Evolutionary conservation across 2,329 filamentous ascomycete species (phyloP).

Genomic region (Metarhizium guizhouense): DNA sequence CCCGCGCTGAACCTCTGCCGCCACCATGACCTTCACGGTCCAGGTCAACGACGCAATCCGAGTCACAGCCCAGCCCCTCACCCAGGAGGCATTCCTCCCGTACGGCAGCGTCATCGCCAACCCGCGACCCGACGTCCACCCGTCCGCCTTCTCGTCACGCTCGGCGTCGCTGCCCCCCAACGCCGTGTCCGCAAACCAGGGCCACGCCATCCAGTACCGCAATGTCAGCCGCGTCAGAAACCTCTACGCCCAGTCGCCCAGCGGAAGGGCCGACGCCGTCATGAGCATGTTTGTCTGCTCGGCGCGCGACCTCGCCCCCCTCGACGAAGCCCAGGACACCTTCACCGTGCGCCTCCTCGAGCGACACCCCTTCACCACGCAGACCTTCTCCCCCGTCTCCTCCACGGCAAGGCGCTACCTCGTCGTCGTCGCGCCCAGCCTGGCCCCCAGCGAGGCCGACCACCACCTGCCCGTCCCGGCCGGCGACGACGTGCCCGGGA

Average conservation of each 20-base stretch:
- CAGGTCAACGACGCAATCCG: constrained; percentile 14
- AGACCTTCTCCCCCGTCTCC: constrained; percentile 79
- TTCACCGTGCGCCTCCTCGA: constrained; percentile 70
- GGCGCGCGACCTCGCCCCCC: constrained; percentile 18
- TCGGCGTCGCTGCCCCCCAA: constrained; percentile 30
- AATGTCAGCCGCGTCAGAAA: constrained; percentile 67
- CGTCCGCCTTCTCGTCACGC: constrained; percentile 35
- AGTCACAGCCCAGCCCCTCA: constrained; percentile 57
- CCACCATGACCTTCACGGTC: constrained; percentile 17
- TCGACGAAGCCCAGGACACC: constrained; percentile 6
- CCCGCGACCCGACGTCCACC: constrained; percentile 49
- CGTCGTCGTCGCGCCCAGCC: constrained; percentile 78
- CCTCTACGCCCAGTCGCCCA: constrained; percentile 59
- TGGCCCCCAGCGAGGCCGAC: constrained; percentile 33
- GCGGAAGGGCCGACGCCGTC: constrained; percentile 43
- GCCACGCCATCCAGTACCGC: constrained; percentile 77
- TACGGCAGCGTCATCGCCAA: constrained; percentile 82
- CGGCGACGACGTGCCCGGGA: constrained; percentile 39
- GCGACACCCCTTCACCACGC: constrained; percentile 86
- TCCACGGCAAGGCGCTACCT: constrained; percentile 54
- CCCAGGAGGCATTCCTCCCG: constrained; percentile 56
- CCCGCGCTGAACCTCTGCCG: too few species aligned
- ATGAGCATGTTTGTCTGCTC: constrained; percentile 87
- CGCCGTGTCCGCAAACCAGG: constrained; percentile 67
- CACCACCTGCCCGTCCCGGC: constrained; percentile 18